Base-by-base conservation (phyloP, 2,329 filamentous ascomycete species). In the Mycogone perniciosa region DNA sequence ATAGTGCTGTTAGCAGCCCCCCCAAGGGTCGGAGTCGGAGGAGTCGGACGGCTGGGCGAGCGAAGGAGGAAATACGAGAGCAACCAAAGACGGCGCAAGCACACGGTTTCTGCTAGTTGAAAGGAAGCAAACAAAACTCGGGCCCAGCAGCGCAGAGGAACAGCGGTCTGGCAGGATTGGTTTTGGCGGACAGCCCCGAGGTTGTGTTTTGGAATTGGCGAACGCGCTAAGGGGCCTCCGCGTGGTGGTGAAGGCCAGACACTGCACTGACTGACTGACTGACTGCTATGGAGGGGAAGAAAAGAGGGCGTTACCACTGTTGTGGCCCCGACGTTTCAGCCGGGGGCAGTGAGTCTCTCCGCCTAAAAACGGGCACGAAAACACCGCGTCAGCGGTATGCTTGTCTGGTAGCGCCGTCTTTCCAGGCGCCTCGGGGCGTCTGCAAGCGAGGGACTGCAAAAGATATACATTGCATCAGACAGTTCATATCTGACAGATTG, bases 181-280 rank as follows among this genome's bases (percentile, higher is more conserved):
- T 26, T 50, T 20, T 3, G 48, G 48, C 48, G 48, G 48, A 46
- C 41, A 46, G 48, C 26, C 43, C 46, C 34, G 44, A 31, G 35
- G 44, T 38, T 42, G 37, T 39, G 42, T 46, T 45, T 50, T 53
- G 34, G 46, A 50, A 42, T 43, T 50, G 47, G 46, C 46, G 29
- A 50, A 43, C 41, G 51, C 51, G 51, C 51, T 53, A 53, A 50
- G 26, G 40, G 29, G 35, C 34, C 35, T 33, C 51, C 46, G 51
- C 46, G 42, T 53, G 51, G 47, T 53, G 51, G 42, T 50, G 41
- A 38, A 38, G 33, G 20, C 27, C 33, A 42, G 10, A n/a, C 10
- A 31, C 27, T n/a, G 42, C 42, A 41, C 38, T 8, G 13, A 26
- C 13, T 8, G 13, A 41, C 38, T 8, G 13, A 26, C 13, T 8